Evolutionary conservation across 2,329 filamentous ascomycete species (phyloP).

Genomic region (Colletotrichum australisinense): DNA sequence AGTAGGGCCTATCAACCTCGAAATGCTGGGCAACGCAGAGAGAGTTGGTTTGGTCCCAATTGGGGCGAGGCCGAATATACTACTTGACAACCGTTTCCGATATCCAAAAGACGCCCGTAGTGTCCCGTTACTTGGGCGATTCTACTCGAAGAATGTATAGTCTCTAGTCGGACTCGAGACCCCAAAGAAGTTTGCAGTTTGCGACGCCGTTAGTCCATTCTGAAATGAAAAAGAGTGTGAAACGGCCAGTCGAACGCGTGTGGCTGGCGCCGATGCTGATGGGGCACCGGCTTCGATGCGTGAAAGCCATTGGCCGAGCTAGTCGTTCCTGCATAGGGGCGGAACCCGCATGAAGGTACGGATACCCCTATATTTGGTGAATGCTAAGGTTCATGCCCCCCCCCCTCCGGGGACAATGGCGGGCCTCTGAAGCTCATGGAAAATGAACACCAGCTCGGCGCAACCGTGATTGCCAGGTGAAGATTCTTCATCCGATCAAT

Average conservation of each 20-base stretch:
- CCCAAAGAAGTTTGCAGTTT: constrained; percentile 13
- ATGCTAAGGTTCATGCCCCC: constrained; percentile 3
- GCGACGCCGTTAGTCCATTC: not conserved
- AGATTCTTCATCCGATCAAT: not conserved
- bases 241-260: not conserved
- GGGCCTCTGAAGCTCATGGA: not conserved
- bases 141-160: not conserved
- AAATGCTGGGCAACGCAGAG: not conserved
- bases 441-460: not conserved
- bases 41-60: constrained; percentile 17
- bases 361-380: constrained; percentile 21
- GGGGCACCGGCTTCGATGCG: constrained; percentile 5
- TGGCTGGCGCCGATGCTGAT: not conserved
- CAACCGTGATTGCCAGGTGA: not conserved
- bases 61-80: not conserved
- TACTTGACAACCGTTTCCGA: not conserved
- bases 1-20: not conserved
- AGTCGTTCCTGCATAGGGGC: constrained; percentile 29
- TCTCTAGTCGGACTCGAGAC: not conserved
- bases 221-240: not conserved
- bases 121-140: not conserved
- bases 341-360: constrained; percentile 24
- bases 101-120: not conserved
- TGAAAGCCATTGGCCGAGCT: constrained; percentile 19
- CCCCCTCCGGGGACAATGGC: not conserved